These are phyloP conservation scores for Aspergillus chevalieri DNA, from an alignment of 2,329 filamentous ascomycete genomes.

Conservation along the genomic window DNA sequence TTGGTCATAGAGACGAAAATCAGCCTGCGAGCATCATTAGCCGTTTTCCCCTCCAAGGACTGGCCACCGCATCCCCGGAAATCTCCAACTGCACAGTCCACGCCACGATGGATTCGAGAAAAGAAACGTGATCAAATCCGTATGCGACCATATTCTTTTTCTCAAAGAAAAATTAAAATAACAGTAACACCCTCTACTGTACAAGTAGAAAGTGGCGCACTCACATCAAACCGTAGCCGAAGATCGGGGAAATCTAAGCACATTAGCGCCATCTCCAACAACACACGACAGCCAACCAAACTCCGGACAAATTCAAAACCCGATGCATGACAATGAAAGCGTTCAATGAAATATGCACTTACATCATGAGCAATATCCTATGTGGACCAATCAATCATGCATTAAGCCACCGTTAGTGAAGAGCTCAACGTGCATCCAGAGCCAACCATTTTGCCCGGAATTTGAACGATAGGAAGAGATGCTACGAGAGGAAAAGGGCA, in stretches of 20 bases:
- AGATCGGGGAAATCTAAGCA: conserved; percentile 34
- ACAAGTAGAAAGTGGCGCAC: neutral
- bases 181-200: neutral
- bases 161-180: neutral
- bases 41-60: neutral
- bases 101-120: conserved; percentile 3
- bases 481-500: neutral
- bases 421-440: conserved; percentile 3
- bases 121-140: conserved; percentile 29
- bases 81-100: neutral
- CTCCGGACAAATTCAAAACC: conserved; percentile 20
- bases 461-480: neutral
- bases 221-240: conserved; percentile 35
- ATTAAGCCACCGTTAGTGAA: conserved; percentile 29
- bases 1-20: conserved; percentile 57
- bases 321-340: conserved; percentile 24
- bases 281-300: conserved; percentile 35
- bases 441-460: neutral
- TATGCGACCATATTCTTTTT: conserved; percentile 20
- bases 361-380: conserved; percentile 35
- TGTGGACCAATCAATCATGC: conserved; percentile 31
- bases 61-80: neutral
- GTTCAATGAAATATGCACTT: conserved; percentile 19
- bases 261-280: conserved; percentile 33
- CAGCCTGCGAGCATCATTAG: conserved; percentile 35